Percentiles rank a stretch among this genome's conserved stretches.
These are phyloP conservation scores for Stephanodiscus triporus DNA, from an alignment of 108 stramenopile species.

Conservation along the genomic window DNA sequence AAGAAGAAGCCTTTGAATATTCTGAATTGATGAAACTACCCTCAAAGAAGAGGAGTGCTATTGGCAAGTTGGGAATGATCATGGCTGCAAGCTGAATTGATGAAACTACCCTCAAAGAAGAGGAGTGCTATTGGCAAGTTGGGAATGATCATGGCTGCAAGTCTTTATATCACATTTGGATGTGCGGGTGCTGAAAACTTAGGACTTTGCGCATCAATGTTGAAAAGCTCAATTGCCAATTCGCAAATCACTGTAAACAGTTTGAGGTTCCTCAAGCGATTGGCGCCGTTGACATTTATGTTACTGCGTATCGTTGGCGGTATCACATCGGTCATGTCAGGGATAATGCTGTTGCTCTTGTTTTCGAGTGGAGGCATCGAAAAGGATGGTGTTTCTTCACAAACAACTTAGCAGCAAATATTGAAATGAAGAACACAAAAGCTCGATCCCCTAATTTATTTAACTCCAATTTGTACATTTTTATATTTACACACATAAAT, in stretches of 20 bases:
- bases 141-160: slow-evolving; percentile 18
- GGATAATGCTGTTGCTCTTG: no score
- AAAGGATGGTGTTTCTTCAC: no score
- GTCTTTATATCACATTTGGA: slow-evolving; percentile 30
- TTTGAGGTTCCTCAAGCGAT: background rate
- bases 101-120: no score
- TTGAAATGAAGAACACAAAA: no score
- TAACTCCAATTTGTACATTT: no score
- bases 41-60: slow-evolving; percentile 22
- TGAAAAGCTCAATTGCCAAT: background rate
- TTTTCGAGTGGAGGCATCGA: no score
- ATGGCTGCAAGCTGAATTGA: slow-evolving; percentile 22
- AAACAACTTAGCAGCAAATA: no score
- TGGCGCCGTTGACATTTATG: background rate
- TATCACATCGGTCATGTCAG: slow-evolving; percentile 16
- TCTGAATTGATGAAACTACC: slow-evolving; percentile 28
- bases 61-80: slow-evolving; percentile 26
- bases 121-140: slow-evolving; percentile 23
- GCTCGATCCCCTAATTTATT: no score
- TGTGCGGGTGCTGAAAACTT: background rate
- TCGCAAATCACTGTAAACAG: background rate
- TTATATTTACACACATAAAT: no score
- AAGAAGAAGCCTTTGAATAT: slow-evolving; percentile 37
- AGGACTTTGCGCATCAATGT: background rate
- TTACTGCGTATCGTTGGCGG: slow-evolving; percentile 24